Percentiles rank a stretch among this genome's conserved stretches.
phyloP scores from a whole-genome alignment of 768 basidiomycete genomes.

The Psilocybe subaeruginosa region DNA sequence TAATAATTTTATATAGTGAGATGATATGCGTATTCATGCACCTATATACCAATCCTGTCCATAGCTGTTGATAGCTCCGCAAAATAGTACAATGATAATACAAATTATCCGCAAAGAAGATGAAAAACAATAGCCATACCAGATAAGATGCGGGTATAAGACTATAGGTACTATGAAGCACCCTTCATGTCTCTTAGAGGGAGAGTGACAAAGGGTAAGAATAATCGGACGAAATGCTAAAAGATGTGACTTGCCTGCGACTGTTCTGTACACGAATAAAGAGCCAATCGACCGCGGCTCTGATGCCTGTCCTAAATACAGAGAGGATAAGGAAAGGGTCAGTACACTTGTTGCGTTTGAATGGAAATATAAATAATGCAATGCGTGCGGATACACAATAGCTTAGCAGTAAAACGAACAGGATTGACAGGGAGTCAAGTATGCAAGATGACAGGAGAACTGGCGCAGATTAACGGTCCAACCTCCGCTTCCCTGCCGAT shows the following conservation, averaged over 20 bases:
- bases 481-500: background rate
- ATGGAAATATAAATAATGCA: background rate
- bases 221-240: background rate
- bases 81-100: constrained; percentile 5
- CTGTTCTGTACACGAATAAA: constrained; percentile 85
- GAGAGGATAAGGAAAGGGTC: background rate
- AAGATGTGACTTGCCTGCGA: background rate
- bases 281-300: constrained; percentile 92
- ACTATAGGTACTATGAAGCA: constrained; percentile 4
- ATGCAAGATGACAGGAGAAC: too few species aligned
- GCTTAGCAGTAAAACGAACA: background rate
- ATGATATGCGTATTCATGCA: too few species aligned
- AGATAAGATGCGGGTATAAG: background rate
- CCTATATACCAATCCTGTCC: too few species aligned
- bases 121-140: background rate
- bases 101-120: background rate
- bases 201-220: background rate
- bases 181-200: constrained; percentile 12
- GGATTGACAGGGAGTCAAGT: background rate
- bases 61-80: background rate
- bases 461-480: background rate
- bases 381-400: too few species aligned
- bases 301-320: constrained; percentile 74
- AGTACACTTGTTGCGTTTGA: background rate
- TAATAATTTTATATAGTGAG: background rate